Evolutionary conservation across 495 filamentous ascomycete genomes (phyloP), one percentile per base, ranked within the genome.

Genomic region (Thermochaetoides thermophila): DNA sequence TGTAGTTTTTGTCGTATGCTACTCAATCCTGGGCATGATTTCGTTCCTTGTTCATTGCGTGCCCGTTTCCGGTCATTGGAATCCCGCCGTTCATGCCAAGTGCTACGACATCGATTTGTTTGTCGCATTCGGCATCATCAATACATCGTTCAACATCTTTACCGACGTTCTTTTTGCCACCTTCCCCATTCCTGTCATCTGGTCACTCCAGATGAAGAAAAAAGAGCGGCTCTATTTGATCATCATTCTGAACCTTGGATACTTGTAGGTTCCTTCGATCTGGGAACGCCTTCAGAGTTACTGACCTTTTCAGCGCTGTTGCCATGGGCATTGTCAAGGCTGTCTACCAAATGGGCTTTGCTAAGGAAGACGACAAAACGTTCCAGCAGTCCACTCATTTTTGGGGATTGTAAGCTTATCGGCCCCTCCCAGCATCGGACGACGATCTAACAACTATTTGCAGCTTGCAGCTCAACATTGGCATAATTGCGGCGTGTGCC

Each of bases 31-130:
- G 23, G 43, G 32, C 35, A 36, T 35, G 12, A 37, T 48, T 35
- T 50, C 52, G 6, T 31, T 56, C 23, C 31, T 52, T n/a, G 38
- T 53, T 19, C 39, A 45, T 17, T 59, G 55, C 29, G n/a, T 38
- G 4, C 55, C 55, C 1, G 15, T 59, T n/a, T 23, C 25, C 0
- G 55, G 48, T 5, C 32, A 32, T 26, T 59, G 55, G 55, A 37
- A 56, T 25, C 2, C 14, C 1, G 15, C 27, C 2, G 5, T 40
- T 9, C 29, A 31, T 25, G 28, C 50, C 1, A 43, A 54, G n/a
- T 58, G 51, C 40, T 53, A 48, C 25, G 12, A 9, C 23, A 35
- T 34, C 6, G n/a, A 30, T 19, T 34, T 49, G 3, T 58, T 56
- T 30, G 53, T 37, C 29, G 43, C 29, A 10, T 55, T 53, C 27